A percentile compares a stretch with the other conserved stretches of the same genome.
phyloP scores from a whole-genome alignment of 495 filamentous ascomycete species.

The Friedmanniomyces simplex region DNA sequence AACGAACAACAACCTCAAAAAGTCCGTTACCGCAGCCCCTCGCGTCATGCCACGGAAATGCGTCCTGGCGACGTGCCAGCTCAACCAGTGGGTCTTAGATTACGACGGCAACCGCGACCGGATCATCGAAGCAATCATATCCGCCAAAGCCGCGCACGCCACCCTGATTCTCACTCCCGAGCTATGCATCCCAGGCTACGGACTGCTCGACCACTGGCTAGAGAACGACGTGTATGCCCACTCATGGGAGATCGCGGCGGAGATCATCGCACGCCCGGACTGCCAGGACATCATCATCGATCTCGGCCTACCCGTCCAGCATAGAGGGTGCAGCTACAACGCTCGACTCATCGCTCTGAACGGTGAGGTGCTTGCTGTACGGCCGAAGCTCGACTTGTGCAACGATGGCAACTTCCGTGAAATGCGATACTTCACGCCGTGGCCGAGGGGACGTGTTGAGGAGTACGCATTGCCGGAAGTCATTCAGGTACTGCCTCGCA shows the following conservation, averaged over 20 bases:
- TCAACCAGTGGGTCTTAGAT: conserved; percentile 51
- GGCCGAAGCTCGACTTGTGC: conserved; percentile 77
- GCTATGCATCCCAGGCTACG: conserved; percentile 62
- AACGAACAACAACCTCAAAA: too few species aligned
- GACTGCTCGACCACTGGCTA: conserved; percentile 61
- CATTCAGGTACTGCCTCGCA: conserved; percentile 37
- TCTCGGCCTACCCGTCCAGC: conserved; percentile 40
- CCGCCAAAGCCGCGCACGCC: conserved; percentile 61
- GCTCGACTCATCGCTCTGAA: conserved; percentile 55
- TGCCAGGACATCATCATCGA: conserved; percentile 69
- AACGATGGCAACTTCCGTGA: conserved; percentile 66
- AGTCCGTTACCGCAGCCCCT: too few species aligned
- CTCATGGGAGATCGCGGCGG: conserved; percentile 57
- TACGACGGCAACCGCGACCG: conserved; percentile 66
- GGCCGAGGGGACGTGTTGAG: conserved; percentile 53
- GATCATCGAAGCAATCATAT: conserved; percentile 63
- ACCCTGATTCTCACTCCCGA: conserved; percentile 69
- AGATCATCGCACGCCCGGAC: conserved; percentile 52
- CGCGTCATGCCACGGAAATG: conserved; percentile 18
- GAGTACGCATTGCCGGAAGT: conserved; percentile 60
- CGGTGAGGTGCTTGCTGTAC: conserved; percentile 43
- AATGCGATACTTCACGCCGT: conserved; percentile 62
- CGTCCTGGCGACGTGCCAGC: conserved; percentile 37
- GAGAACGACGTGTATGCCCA: conserved; percentile 39
- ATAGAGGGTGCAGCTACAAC: conserved; percentile 64